Evolutionary conservation across 2,329 filamentous ascomycete species (phyloP).

Genomic region (Trichoderma koningii): DNA sequence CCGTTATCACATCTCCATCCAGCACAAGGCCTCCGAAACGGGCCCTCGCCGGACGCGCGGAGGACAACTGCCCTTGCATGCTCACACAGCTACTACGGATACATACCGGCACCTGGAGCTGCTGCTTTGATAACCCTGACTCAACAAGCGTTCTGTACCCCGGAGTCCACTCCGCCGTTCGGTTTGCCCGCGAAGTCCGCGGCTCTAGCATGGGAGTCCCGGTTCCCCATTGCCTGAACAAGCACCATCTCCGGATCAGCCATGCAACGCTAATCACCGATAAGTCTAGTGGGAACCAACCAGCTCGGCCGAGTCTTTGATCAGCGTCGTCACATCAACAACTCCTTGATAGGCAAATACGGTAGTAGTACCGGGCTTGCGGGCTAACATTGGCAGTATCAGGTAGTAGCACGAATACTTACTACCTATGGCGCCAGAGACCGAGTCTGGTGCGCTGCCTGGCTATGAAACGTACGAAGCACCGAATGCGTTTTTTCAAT

Average conservation of each 20-base stretch:
- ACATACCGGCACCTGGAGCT: neutral
- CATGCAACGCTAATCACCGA: constrained; percentile 27
- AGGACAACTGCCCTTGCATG: neutral
- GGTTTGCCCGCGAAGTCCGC: constrained; percentile 29
- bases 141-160: constrained; percentile 20
- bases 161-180: constrained; percentile 21
- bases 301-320: constrained; percentile 27
- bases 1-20: no score
- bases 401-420: neutral
- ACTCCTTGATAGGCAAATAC: neutral
- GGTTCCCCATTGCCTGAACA: constrained; percentile 30
- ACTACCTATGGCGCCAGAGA: neutral
- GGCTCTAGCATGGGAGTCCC: constrained; percentile 26
- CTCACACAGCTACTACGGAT: neutral
- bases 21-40: neutral
- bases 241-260: constrained; percentile 31
- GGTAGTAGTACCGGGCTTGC: neutral
- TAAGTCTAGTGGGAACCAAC: constrained; percentile 16
- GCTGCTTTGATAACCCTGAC: constrained; percentile 10
- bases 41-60: neutral
- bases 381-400: neutral
- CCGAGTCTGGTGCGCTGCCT: neutral
- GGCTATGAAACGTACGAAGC: neutral
- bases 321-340: constrained; percentile 15
- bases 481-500: neutral